Base-by-base conservation (phyloP, 495 filamentous ascomycete species). In the Pyronema omphalodes region DNA sequence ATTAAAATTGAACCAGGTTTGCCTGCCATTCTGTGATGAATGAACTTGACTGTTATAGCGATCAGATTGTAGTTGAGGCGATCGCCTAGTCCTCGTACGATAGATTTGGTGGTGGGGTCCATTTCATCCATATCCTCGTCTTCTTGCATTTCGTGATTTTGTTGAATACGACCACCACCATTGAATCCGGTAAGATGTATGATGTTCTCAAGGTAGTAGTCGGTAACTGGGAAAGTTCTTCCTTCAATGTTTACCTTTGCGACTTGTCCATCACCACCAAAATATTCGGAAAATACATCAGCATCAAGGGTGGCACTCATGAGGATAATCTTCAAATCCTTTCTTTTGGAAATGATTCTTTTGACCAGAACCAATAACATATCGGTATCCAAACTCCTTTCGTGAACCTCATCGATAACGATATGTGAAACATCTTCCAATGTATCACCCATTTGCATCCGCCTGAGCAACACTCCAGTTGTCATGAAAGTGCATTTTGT, bases 231-330 rank as follows among this genome's bases (percentile, higher is more conserved):
- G 65, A 81, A 88, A 19, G 88, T 96, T 44, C 91, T 75, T 12
- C 91, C 91, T 44, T 82, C 73, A 54, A 98, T 95, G 65, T 91
- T 82, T 9, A 96, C 79, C 53, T 77, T 55, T 1, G 82, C 84
- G 53, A 95, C 88, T 9, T 70, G 71, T 29, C 77, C 71, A 15
- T 74, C 71, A 8, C 74, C 75, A 11, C 75, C 76, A 66, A 98
- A 96, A 67, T 98, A 98, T 37, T 74, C 70, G 54, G 78, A 79
- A 67, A 96, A 98, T 4, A 88, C 78, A 3, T 77, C 74, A 8
- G 93, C 88, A 67, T 98, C 91, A 3, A 98, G 77, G 6, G 91
- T 98, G 9, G 91, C 91, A 66, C 86, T 93, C 93, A 98, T 98
- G n/a, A 98, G 72, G 37, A 98, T 80, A 40, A 98, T 79, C 67